A percentile compares a stretch with the other conserved stretches of the same genome.
These are phyloP conservation scores for Globisporangium cylindrosporum DNA, from an alignment of 352 stramenopile species.

Conservation along the genomic window DNA sequence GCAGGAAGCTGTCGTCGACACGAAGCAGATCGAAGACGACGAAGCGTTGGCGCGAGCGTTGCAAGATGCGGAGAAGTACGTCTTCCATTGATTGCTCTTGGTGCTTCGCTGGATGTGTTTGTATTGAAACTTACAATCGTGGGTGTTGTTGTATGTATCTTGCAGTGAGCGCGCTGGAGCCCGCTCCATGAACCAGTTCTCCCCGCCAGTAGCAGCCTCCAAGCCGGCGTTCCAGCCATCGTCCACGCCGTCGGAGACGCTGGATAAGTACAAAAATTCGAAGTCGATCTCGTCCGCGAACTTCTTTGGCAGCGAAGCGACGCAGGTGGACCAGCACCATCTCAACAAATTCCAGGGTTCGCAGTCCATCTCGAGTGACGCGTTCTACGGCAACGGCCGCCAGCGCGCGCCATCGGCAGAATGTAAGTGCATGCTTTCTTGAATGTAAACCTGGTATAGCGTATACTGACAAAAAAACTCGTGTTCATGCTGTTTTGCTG, in stretches of 20 bases:
- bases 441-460: neutral
- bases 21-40: slow-evolving; percentile 87
- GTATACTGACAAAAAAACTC: neutral
- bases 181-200: slow-evolving; percentile 14
- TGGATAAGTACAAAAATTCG: slow-evolving; percentile 91
- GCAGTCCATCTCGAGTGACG: slow-evolving; percentile 85
- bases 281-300: slow-evolving; percentile 91
- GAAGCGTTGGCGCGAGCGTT: slow-evolving; percentile 79
- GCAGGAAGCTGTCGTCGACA: slow-evolving; percentile 24
- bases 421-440: slow-evolving; percentile 28
- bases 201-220: slow-evolving; percentile 5
- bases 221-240: slow-evolving; percentile 9
- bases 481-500: neutral
- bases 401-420: slow-evolving; percentile 62
- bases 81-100: neutral
- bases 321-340: slow-evolving; percentile 53
- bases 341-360: slow-evolving; percentile 76
- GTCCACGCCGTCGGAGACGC: slow-evolving; percentile 35
- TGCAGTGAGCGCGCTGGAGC: slow-evolving; percentile 26
- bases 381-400: slow-evolving; percentile 72
- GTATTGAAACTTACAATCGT: neutral
- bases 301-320: slow-evolving; percentile 77
- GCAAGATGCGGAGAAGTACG: slow-evolving; percentile 79
- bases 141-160: neutral
- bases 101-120: neutral